Percentiles rank a stretch among this genome's conserved stretches.
These are phyloP conservation scores for Solanum hybrid DNA, from an alignment of 305 asterid species.

Conservation along the genomic window DNA sequence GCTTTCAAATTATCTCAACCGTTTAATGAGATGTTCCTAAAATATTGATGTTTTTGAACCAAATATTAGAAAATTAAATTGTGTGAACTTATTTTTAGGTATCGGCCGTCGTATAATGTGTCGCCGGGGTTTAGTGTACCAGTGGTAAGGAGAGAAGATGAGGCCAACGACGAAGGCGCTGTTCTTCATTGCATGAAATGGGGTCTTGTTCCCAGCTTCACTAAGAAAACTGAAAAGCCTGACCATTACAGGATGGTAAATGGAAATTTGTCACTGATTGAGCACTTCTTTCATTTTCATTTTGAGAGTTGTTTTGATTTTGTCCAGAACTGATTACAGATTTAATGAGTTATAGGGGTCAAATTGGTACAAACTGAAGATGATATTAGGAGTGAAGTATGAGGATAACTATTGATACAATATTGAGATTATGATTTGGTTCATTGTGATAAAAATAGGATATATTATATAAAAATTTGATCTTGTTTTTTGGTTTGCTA, in stretches of 20 bases:
- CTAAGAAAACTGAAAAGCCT: constrained; percentile 64
- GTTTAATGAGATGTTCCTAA: neutral
- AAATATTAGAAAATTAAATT: neutral
- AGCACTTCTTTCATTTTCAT: neutral
- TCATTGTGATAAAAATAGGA: neutral
- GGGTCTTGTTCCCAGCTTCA: constrained; percentile 90
- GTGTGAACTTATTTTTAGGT: constrained; percentile 29
- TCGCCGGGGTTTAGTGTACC: constrained; percentile 85
- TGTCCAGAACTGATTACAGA: neutral
- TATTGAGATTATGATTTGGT: neutral
- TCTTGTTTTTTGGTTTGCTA: neutral
- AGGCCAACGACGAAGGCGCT: constrained; percentile 33
- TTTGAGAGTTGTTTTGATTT: neutral
- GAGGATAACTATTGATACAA: neutral
- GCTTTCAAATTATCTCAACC: neutral
- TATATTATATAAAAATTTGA: neutral
- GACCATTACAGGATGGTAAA: constrained; percentile 85
- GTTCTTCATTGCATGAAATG: constrained; percentile 88
- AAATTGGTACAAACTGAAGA: neutral
- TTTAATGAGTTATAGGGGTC: neutral
- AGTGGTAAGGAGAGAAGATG: constrained; percentile 63
- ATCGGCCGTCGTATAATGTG: constrained; percentile 67
- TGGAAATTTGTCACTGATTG: neutral
- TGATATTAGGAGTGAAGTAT: neutral
- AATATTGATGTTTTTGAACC: neutral